Base-by-base conservation (phyloP, 495 filamentous ascomycete species). In the Glutinoglossum americanum region DNA sequence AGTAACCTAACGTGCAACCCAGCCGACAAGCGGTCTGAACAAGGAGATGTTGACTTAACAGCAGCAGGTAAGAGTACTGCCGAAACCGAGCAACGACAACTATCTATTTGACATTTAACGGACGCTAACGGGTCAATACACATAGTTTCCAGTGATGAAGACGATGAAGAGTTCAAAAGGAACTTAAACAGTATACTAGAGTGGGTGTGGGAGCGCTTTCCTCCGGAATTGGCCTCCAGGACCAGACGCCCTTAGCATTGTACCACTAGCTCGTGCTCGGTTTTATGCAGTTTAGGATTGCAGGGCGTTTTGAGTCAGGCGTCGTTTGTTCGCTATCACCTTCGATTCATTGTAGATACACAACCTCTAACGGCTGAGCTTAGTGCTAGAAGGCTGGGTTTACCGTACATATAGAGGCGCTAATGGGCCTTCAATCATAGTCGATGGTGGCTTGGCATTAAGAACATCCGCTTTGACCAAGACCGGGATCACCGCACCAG, bases 401-500 rank as follows among this genome's bases (percentile, higher is more conserved):
- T 39, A 27, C 13, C 56, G 56, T 35, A 26, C 56, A 58, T 3
- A 35, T 32, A 19, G 56, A 44, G 7, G 44, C 11, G 17, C 21
- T 9, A 9, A 9, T 51, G n/a, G 56, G 41, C 11, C n/a, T 11
- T 47, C 39, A 17, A 58, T 53, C 21, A 13, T 49, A 19, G 25
- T 15, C 44, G 56, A 28, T 27, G 56, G 56, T 28, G 21, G 41
- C 8, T 13, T 32, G 26, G 60, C 60, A 49, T 41, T 1, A 41
- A 63, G 19, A 0, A 13, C 67, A 65, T 77, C 70, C 0, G 79
- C 81, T 62, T 74, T 76, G 9, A 87, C 74, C 47, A 87, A 70
- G 27, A 83, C 81, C 0, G 84, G 81, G 57, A 88, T 85, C 7
- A 83, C 74, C 49, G 79, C 81, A 15, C 84, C 82, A 0, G 84